A percentile compares a stretch with the other conserved stretches of the same genome.
Evolutionary conservation across 371 early-diverging fungal species (phyloP).

Genomic region (Syncephalastrum monosporum): DNA sequence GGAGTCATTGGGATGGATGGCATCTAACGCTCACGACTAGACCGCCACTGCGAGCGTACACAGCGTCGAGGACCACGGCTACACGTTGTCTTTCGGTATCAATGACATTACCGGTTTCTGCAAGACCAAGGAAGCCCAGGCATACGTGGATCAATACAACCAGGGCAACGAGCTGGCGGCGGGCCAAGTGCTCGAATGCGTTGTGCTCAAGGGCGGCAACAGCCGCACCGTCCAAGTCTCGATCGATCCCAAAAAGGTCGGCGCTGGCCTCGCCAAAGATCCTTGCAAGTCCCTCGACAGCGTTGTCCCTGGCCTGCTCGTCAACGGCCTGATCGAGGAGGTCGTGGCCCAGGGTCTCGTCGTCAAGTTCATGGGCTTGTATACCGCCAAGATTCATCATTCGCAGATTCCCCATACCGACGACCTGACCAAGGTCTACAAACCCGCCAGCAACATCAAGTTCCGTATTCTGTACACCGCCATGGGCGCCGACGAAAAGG

Average conservation of each 20-base stretch:
- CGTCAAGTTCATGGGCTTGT: conserved; percentile 69
- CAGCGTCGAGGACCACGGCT: conserved; percentile 84
- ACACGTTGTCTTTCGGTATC: conserved; percentile 72
- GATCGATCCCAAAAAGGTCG: conserved; percentile 52
- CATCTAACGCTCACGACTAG: conserved; percentile 25
- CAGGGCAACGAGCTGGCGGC: conserved; percentile 49
- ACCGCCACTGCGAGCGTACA: conserved; percentile 60
- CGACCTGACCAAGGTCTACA: conserved; percentile 50
- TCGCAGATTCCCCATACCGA: conserved; percentile 50
- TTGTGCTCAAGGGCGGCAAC: conserved; percentile 48
- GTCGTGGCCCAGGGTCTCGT: conserved; percentile 59
- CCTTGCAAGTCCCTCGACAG: conserved; percentile 57
- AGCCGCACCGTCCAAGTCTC: conserved; percentile 62
- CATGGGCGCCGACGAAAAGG: conserved; percentile 55
- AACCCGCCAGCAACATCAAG: conserved; percentile 51
- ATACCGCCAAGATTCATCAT: conserved; percentile 54
- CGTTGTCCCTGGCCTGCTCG: conserved; percentile 64
- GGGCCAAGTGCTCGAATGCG: conserved; percentile 67
- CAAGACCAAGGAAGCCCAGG: conserved; percentile 56
- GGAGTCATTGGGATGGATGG: neutral
- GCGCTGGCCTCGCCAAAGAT: conserved; percentile 43
- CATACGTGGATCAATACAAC: conserved; percentile 55
- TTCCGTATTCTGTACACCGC: conserved; percentile 67
- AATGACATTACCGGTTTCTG: conserved; percentile 66
- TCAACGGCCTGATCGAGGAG: conserved; percentile 54